Evolutionary conservation across 192 early-diverging fungal genomes (phyloP).

Genomic region (Rhizophlyctis rosea): DNA sequence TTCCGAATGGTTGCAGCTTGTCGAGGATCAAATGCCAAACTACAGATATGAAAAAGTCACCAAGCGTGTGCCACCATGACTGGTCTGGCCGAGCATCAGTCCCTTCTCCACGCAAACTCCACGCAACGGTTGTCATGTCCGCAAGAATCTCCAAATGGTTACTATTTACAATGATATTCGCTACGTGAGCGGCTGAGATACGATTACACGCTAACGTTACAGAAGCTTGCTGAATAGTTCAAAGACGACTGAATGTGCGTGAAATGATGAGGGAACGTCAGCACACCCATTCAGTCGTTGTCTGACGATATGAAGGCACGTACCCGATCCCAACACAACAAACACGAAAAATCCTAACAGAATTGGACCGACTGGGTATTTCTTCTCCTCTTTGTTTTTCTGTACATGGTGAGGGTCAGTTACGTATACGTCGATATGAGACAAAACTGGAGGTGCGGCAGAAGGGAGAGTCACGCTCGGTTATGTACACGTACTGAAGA

Average conservation of each 20-base stretch:
- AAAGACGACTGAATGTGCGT: not conserved
- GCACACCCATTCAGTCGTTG: not conserved
- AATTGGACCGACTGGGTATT: constrained; percentile 29
- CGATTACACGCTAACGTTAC: not conserved
- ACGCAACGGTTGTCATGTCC: no score
- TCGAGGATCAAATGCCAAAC: no score
- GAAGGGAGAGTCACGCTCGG: not conserved
- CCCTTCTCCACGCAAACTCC: no score
- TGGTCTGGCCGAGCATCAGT: no score
- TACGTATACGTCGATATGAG: not conserved
- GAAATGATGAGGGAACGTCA: not conserved
- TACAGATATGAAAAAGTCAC: no score
- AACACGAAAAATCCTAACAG: constrained; percentile 29
- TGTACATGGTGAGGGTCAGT: no score
- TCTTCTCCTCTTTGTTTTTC: constrained; percentile 16
- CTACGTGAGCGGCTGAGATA: no score
- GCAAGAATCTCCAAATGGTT: no score
- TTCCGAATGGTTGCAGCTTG: no score
- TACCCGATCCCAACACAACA: constrained; percentile 26
- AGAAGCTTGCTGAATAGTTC: not conserved
- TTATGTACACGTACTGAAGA: constrained; percentile 2
- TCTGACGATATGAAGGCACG: constrained; percentile 5
- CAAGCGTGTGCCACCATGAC: no score
- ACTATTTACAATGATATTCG: no score
- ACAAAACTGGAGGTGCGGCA: not conserved